Percentiles rank a stretch among this genome's conserved stretches.
Conservation (phyloP, 2,329 filamentous ascomycete genomes). For the Penicillium capsulatum region DNA sequence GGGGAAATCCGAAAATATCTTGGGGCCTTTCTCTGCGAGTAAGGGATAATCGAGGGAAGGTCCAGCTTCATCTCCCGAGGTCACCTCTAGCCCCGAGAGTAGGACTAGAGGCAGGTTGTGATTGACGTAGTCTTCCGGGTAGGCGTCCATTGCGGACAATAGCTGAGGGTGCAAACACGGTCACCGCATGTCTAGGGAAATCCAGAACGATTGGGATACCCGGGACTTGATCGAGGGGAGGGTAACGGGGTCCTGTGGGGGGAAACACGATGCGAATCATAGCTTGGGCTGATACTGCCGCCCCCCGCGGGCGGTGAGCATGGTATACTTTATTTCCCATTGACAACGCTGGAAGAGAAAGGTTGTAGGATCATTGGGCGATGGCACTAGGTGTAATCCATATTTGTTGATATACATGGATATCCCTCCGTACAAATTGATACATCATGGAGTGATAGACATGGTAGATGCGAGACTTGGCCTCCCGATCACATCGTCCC, state of each 20-base stretch:
- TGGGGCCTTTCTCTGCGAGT: slow-evolving; percentile 54
- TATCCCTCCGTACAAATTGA: too few relatives aligned
- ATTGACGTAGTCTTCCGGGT: slow-evolving; percentile 65
- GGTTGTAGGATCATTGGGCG: too few relatives aligned
- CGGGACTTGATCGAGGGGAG: not conserved
- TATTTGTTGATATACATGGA: too few relatives aligned
- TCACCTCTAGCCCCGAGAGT: slow-evolving; percentile 66
- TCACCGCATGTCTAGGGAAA: slow-evolving; percentile 33
- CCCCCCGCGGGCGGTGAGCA: not conserved
- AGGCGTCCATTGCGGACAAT: slow-evolving; percentile 45
- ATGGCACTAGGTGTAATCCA: too few relatives aligned
- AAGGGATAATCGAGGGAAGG: slow-evolving; percentile 44
- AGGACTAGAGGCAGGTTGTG: slow-evolving; percentile 84
- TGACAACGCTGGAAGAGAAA: too few relatives aligned
- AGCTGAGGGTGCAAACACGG: slow-evolving; percentile 14
- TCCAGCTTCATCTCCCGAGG: slow-evolving; percentile 30
- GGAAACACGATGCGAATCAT: not conserved
- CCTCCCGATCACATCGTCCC: too few relatives aligned
- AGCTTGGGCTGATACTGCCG: not conserved
- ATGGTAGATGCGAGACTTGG: too few relatives aligned
- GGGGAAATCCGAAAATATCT: slow-evolving; percentile 66
- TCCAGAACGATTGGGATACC: too few relatives aligned
- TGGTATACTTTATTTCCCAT: too few relatives aligned
- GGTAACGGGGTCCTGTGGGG: not conserved
- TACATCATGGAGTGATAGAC: too few relatives aligned